Evolutionary conservation across 108 stramenopile species (phyloP).

Genomic region (Asterionellopsis glacialis): DNA sequence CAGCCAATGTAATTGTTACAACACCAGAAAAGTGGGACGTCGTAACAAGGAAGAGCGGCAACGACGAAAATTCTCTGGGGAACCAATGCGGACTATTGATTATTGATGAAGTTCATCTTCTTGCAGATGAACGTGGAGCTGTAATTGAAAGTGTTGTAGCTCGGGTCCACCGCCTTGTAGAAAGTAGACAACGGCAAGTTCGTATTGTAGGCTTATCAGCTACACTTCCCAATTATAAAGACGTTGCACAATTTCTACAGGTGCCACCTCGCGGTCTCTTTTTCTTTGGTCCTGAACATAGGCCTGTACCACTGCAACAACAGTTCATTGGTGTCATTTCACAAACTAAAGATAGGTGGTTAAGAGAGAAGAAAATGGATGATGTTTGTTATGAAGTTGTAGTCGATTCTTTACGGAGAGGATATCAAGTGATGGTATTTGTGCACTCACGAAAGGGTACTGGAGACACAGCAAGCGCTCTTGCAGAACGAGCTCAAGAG

Average conservation of each 20-base stretch:
- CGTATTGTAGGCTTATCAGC: constrained; percentile 98
- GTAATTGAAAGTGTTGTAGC: constrained; percentile 99
- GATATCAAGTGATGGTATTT: constrained; percentile 99
- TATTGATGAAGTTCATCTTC: constrained; percentile 96
- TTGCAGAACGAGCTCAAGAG: constrained; percentile 71
- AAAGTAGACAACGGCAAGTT: constrained; percentile 86
- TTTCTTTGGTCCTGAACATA: constrained; percentile 93
- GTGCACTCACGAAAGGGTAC: constrained; percentile 98
- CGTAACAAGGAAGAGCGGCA: constrained; percentile 84
- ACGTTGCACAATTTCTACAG: constrained; percentile 76
- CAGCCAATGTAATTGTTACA: constrained; percentile 89
- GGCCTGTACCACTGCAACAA: constrained; percentile 98
- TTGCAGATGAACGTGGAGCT: constrained; percentile 98
- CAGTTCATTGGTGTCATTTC: constrained; percentile 92
- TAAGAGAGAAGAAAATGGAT: constrained; percentile 85
- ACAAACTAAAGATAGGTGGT: constrained; percentile 20
- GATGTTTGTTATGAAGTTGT: constrained; percentile 89
- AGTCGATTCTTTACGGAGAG: constrained; percentile 79
- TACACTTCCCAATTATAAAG: constrained; percentile 96
- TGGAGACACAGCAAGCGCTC: constrained; percentile 77
- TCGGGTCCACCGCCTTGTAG: constrained; percentile 91
- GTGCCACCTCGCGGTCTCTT: constrained; percentile 86
- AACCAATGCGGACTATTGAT: constrained; percentile 93
- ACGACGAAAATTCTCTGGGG: constrained; percentile 80
- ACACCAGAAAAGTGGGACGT: constrained; percentile 97